These are phyloP conservation scores for Penicillium maclennaniae DNA, from an alignment of 495 filamentous ascomycete genomes.

Conservation along the genomic window DNA sequence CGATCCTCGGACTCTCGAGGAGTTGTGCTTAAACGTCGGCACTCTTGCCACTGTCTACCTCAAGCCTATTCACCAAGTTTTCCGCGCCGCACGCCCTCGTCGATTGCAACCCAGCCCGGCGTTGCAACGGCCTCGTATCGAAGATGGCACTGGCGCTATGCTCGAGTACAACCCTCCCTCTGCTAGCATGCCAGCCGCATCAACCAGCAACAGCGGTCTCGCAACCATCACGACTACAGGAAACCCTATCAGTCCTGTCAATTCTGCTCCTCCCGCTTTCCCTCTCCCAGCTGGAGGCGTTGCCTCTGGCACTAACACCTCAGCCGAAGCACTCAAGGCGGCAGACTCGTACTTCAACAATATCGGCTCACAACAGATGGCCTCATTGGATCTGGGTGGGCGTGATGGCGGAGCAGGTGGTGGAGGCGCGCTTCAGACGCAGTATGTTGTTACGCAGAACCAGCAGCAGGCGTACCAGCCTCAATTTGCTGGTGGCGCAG, in stretches of 20 bases:
- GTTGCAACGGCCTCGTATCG: slow-evolving; percentile 62
- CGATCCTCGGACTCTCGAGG: slow-evolving; percentile 86
- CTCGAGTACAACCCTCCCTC: slow-evolving; percentile 29
- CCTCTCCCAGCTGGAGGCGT: slow-evolving; percentile 14
- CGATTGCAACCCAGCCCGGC: slow-evolving; percentile 77
- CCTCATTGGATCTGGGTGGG: slow-evolving; percentile 57
- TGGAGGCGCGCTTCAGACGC: slow-evolving; percentile 38
- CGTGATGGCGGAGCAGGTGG: slow-evolving; percentile 37
- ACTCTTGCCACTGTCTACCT: slow-evolving; percentile 96
- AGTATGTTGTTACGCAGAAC: slow-evolving; percentile 54
- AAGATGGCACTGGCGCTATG: slow-evolving; percentile 41
- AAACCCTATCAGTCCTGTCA: slow-evolving; percentile 17
- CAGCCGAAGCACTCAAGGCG: slow-evolving; percentile 62
- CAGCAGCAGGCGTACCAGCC: slow-evolving; percentile 51
- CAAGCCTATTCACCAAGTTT: slow-evolving; percentile 97
- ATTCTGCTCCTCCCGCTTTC: slow-evolving; percentile 22
- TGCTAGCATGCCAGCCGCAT: slow-evolving; percentile 14
- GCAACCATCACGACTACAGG: slow-evolving; percentile 25
- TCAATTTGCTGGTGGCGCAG: slow-evolving; percentile 44
- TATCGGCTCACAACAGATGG: slow-evolving; percentile 67
- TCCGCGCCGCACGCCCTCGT: slow-evolving; percentile 79
- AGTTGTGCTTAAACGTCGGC: slow-evolving; percentile 95
- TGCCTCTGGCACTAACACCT: slow-evolving; percentile 16
- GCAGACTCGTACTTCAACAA: slow-evolving; percentile 84
- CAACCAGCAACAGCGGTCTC: slow-evolving; percentile 27